These are phyloP conservation scores for Naumovozyma castellii DNA, from an alignment of 805 yeast genomes.

Conservation along the genomic window DNA sequence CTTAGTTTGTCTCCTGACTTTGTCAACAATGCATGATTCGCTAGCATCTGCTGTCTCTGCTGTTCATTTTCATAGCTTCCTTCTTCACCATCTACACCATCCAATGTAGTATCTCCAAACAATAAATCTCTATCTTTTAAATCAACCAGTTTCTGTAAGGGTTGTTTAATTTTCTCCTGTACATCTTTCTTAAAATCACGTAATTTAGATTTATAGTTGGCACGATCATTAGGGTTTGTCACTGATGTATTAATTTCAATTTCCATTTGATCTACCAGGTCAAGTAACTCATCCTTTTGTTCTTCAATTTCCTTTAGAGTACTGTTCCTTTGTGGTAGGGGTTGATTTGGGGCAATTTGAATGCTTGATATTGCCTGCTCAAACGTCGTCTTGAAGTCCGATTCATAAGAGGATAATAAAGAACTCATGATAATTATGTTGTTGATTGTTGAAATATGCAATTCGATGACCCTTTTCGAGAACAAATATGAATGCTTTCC, in stretches of 20 bases:
- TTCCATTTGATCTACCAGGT: conserved; percentile 76
- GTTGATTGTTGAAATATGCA: not conserved
- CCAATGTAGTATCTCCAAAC: conserved; percentile 43
- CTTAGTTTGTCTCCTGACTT: conserved; percentile 72
- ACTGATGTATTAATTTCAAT: conserved; percentile 75
- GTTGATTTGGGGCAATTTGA: conserved; percentile 12
- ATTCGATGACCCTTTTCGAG: no score
- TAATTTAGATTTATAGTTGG: conserved; percentile 62
- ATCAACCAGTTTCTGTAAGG: conserved; percentile 50
- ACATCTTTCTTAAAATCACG: conserved; percentile 58
- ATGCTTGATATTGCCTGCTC: conserved; percentile 20
- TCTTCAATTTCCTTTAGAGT: conserved; percentile 23
- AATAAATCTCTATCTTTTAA: conserved; percentile 63
- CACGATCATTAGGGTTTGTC: conserved; percentile 34
- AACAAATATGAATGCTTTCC: no score
- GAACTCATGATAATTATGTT: conserved; percentile 16
- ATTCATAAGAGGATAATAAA: conserved; percentile 28
- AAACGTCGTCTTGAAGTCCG: conserved; percentile 30
- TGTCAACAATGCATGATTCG: conserved; percentile 71
- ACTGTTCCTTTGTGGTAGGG: conserved; percentile 17
- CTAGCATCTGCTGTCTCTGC: conserved; percentile 74
- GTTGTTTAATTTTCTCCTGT: conserved; percentile 47
- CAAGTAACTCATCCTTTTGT: conserved; percentile 33
- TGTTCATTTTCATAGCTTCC: conserved; percentile 31
- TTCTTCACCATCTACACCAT: conserved; percentile 25